Conservation (phyloP, 2,329 filamentous ascomycete species). For the Aspergillus versicolor region DNA sequence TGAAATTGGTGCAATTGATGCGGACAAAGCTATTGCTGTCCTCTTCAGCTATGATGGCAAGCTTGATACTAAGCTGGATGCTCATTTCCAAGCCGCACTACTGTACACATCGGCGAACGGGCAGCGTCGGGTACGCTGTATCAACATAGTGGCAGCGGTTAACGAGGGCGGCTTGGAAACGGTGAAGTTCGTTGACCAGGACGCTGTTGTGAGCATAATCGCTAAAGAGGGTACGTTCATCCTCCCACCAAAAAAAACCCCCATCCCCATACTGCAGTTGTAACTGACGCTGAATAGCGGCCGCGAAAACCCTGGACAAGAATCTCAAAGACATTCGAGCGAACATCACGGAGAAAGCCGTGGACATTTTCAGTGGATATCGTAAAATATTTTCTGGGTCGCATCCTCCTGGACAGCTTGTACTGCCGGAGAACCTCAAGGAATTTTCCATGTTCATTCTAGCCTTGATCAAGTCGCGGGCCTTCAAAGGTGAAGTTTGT, state of each 20-base stretch:
- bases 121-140: slow-evolving; percentile 85
- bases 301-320: slow-evolving; percentile 75
- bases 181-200: slow-evolving; percentile 94
- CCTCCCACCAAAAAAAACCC: not conserved
- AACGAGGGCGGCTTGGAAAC: slow-evolving; percentile 78
- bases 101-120: slow-evolving; percentile 91
- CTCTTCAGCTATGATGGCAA: slow-evolving; percentile 96
- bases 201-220: slow-evolving; percentile 82
- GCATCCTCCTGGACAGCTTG: slow-evolving; percentile 86
- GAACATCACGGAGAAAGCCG: slow-evolving; percentile 82
- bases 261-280: not conserved
- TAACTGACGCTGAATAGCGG: slow-evolving; percentile 53
- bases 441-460: slow-evolving; percentile 97
- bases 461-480: slow-evolving; percentile 81
- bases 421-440: slow-evolving; percentile 92
- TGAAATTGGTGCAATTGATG: slow-evolving; percentile 87
- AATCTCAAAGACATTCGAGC: slow-evolving; percentile 81
- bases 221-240: slow-evolving; percentile 70
- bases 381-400: slow-evolving; percentile 86
- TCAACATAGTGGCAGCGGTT: slow-evolving; percentile 89
- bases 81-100: slow-evolving; percentile 93
- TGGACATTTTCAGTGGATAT: slow-evolving; percentile 88
- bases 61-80: slow-evolving; percentile 92
- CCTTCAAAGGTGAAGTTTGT: slow-evolving; percentile 68
- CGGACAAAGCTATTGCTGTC: slow-evolving; percentile 89